These are phyloP conservation scores for Macadamia tetraphylla DNA, from an alignment of 164 flowering plant genomes.

Conservation along the genomic window DNA sequence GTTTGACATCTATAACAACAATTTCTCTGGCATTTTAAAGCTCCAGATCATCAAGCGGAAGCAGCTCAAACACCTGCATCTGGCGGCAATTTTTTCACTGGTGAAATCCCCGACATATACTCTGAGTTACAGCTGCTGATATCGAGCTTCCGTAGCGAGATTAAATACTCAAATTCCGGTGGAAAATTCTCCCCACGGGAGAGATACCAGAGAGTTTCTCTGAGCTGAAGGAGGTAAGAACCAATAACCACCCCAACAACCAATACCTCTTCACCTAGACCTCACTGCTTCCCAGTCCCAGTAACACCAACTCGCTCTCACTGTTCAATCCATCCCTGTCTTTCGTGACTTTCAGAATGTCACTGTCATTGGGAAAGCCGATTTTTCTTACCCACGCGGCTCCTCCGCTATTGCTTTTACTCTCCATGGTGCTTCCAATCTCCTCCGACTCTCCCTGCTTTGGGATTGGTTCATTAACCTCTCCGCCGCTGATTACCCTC, in stretches of 20 bases:
- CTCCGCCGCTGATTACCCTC: slow-evolving; percentile 73
- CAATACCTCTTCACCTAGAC: slow-evolving; percentile 81
- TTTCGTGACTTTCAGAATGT: slow-evolving; percentile 67
- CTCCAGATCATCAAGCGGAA: neutral
- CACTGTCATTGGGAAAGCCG: slow-evolving; percentile 69
- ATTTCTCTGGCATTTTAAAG: neutral
- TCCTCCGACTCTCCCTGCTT: slow-evolving; percentile 33
- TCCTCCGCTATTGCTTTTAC: slow-evolving; percentile 56
- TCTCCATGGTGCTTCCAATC: slow-evolving; percentile 74
- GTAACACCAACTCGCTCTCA: slow-evolving; percentile 43
- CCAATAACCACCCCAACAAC: slow-evolving; percentile 58
- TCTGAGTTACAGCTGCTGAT: too few species aligned
- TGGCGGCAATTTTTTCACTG: neutral
- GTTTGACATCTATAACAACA: neutral
- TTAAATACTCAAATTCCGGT: too few species aligned
- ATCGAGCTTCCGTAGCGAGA: too few species aligned
- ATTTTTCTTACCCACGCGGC: slow-evolving; percentile 53
- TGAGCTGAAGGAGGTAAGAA: too few species aligned
- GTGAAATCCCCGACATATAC: too few species aligned
- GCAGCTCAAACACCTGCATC: neutral
- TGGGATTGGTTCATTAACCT: slow-evolving; percentile 97
- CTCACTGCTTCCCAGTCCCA: slow-evolving; percentile 43
- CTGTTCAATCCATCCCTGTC: slow-evolving; percentile 44
- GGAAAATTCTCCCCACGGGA: too few species aligned
- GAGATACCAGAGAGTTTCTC: too few species aligned